Percentiles rank a stretch among this genome's conserved stretches.
Conservation (phyloP, 1,139 yeast genomes). For the Wickerhamomyces sp. region DNA sequence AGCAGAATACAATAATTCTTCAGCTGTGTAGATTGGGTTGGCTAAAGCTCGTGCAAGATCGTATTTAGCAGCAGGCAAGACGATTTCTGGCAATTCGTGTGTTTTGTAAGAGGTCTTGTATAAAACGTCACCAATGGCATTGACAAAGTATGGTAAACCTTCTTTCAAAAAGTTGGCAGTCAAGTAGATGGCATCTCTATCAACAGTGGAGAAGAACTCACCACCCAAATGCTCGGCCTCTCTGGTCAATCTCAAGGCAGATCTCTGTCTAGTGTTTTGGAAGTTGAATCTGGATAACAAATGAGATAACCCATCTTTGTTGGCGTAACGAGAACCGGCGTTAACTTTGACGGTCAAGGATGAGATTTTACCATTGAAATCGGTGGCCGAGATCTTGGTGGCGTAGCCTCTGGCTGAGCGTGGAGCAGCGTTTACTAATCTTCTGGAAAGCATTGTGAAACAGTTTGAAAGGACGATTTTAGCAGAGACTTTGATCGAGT, state of each 20-base stretch:
- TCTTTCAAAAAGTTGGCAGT: constrained; percentile 80
- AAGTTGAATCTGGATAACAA: constrained; percentile 80
- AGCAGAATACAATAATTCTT: constrained; percentile 75
- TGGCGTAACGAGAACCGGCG: constrained; percentile 80
- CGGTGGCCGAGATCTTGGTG: constrained; percentile 41
- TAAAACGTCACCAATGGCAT: constrained; percentile 76
- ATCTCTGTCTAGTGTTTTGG: constrained; percentile 76
- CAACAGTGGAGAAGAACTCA: constrained; percentile 58
- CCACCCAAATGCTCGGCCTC: constrained; percentile 96
- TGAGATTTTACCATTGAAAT: constrained; percentile 50
- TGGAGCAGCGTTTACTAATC: constrained; percentile 18
- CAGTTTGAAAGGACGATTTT: background rate
- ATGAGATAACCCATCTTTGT: constrained; percentile 83
- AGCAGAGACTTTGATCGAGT: background rate
- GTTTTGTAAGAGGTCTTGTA: constrained; percentile 71
- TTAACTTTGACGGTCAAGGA: constrained; percentile 75
- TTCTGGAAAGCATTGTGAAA: constrained; percentile 23
- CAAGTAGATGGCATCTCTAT: constrained; percentile 82
- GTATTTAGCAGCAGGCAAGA: constrained; percentile 69
- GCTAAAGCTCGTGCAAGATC: constrained; percentile 47
- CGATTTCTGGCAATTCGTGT: constrained; percentile 80
- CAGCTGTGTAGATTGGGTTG: constrained; percentile 55
- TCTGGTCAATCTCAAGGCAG: constrained; percentile 90
- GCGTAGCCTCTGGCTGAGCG: constrained; percentile 29
- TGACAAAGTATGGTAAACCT: constrained; percentile 88